Conservation (phyloP, 208 protist species). For the Crithidia sp. region DNA sequence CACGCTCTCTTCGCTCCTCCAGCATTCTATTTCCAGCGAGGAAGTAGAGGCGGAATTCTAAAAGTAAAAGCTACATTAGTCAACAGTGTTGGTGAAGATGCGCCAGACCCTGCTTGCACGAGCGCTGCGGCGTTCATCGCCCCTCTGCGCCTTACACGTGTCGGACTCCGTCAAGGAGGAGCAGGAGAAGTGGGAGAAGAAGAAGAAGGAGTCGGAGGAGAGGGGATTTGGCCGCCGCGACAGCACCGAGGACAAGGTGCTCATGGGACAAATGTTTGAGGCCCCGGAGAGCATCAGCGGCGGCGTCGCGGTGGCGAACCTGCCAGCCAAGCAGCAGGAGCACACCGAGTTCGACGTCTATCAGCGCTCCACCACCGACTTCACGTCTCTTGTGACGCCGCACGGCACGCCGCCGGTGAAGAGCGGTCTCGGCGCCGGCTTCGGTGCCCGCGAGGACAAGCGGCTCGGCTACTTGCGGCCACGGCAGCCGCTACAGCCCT, state of each 20-base stretch:
- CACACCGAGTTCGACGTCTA: conserved; percentile 77
- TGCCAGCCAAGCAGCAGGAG: conserved; percentile 56
- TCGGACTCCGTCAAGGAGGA: conserved; percentile 40
- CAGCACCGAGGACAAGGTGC: conserved; percentile 49
- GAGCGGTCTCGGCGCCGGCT: conserved; percentile 76
- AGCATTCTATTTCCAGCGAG: too few species aligned
- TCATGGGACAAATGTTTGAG: conserved; percentile 61
- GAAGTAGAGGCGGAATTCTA: too few species aligned
- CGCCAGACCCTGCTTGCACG: neutral
- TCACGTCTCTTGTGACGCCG: conserved; percentile 78
- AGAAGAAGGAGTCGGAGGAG: conserved; percentile 52
- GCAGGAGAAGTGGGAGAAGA: conserved; percentile 36
- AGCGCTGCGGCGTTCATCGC: conserved; percentile 20
- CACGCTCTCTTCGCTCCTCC: too few species aligned
- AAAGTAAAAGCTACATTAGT: too few species aligned
- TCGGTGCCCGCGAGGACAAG: conserved; percentile 82
- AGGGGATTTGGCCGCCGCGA: conserved; percentile 71
- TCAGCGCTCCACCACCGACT: conserved; percentile 77
- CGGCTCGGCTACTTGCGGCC: conserved; percentile 83
- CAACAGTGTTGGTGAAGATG: neutral
- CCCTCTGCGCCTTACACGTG: conserved; percentile 21
- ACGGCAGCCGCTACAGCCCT: conserved; percentile 64
- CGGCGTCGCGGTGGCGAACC: conserved; percentile 65
- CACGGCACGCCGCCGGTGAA: conserved; percentile 43
- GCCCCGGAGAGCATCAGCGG: conserved; percentile 40